These are phyloP conservation scores for Rhodotorula glutinis DNA, from an alignment of 1,284 basidiomycete species.

Conservation along the genomic window DNA sequence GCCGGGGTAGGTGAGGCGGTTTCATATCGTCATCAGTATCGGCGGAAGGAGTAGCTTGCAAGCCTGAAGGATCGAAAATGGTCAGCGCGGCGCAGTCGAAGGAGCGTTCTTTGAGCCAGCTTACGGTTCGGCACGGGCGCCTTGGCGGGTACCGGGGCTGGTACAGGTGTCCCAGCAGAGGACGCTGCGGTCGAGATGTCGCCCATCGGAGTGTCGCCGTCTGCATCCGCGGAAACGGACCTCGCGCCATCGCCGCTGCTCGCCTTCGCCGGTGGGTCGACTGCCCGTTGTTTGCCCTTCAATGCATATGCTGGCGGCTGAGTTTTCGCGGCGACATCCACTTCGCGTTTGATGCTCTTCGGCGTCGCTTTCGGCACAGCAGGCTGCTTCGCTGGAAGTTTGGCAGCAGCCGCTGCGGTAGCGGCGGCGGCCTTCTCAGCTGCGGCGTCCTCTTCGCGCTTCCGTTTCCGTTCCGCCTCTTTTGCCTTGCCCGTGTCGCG, in stretches of 20 bases:
- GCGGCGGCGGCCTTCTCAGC: conserved; percentile 6
- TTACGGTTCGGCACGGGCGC: conserved; percentile 1
- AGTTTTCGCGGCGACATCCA: no score
- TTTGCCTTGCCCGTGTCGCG: neutral
- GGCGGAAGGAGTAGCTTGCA: conserved; percentile 1
- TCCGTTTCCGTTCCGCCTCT: conserved; percentile 20
- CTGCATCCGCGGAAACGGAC: conserved; percentile 1
- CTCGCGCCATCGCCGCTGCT: neutral
- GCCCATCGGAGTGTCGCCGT: conserved; percentile 11
- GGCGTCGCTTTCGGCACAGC: no score
- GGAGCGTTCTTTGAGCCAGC: no score
- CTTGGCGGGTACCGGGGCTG: neutral
- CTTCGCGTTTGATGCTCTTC: no score
- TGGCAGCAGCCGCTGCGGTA: neutral
- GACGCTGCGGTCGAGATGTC: conserved; percentile 4
- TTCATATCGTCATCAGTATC: conserved; percentile 31
- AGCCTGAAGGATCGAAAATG: neutral
- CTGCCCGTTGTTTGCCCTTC: conserved; percentile 7
- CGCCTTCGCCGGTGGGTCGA: conserved; percentile 3
- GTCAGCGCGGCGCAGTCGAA: neutral
- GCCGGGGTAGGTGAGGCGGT: conserved; percentile 29
- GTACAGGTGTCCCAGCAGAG: neutral
- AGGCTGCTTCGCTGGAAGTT: neutral
- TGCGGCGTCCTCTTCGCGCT: conserved; percentile 28
- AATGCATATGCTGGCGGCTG: neutral